These are phyloP conservation scores for Periconia sp. DNA, from an alignment of 2,329 filamentous ascomycete genomes.

Conservation along the genomic window DNA sequence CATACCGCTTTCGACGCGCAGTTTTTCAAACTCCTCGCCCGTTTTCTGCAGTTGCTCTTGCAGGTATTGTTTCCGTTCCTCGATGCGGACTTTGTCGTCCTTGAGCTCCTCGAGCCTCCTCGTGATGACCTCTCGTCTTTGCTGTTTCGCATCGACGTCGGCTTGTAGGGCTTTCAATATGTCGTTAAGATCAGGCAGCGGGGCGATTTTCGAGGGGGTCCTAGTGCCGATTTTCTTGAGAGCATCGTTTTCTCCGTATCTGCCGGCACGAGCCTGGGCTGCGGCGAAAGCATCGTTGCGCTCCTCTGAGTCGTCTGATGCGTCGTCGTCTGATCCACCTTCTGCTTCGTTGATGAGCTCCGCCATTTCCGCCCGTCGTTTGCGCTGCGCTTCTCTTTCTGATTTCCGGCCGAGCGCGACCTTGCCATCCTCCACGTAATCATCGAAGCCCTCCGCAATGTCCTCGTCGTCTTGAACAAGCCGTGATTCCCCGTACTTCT, in stretches of 20 bases:
- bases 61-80: conserved; percentile 73
- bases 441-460: conserved; percentile 88
- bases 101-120: conserved; percentile 66
- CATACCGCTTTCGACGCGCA: conserved; percentile 54
- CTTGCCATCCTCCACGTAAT: conserved; percentile 82
- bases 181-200: conserved; percentile 72
- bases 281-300: conserved; percentile 80
- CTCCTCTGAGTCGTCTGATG: conserved; percentile 67
- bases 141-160: conserved; percentile 64
- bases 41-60: conserved; percentile 80
- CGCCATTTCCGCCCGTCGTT: conserved; percentile 75
- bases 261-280: conserved; percentile 82
- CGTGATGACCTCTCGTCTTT: conserved; percentile 59
- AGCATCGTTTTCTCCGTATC: conserved; percentile 64
- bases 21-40: conserved; percentile 67
- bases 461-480: conserved; percentile 87
- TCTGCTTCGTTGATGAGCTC: conserved; percentile 82
- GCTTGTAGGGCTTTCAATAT: conserved; percentile 66
- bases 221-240: conserved; percentile 50
- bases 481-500: conserved; percentile 68
- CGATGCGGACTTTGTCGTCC: conserved; percentile 68
- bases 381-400: conserved; percentile 68
- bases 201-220: conserved; percentile 73
- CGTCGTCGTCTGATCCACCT: conserved; percentile 67
- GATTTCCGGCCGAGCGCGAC: conserved; percentile 78